Evolutionary conservation across 306 rosid species (phyloP).

Genomic region (Clitoria ternatea): DNA sequence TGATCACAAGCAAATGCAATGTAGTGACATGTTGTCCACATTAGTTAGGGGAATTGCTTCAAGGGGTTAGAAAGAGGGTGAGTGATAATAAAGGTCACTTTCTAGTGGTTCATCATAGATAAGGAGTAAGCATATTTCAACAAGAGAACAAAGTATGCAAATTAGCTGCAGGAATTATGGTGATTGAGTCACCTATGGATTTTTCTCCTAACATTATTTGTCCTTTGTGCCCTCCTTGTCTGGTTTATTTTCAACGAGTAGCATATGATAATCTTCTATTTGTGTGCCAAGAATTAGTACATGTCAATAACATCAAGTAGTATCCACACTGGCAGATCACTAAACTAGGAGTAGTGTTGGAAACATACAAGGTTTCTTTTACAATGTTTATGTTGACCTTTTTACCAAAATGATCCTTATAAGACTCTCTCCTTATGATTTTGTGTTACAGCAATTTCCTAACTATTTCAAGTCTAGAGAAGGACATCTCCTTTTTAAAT

Average conservation of each 20-base stretch:
- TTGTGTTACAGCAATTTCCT: not conserved
- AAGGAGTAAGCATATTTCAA: constrained; percentile 18
- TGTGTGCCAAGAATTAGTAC: not conserved
- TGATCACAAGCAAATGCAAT: constrained; percentile 13
- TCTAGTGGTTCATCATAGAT: constrained; percentile 24
- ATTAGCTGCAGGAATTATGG: constrained; percentile 24
- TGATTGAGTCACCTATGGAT: constrained; percentile 17
- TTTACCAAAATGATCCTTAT: not conserved
- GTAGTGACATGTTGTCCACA: constrained; percentile 31
- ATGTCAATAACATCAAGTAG: not conserved
- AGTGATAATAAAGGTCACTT: constrained; percentile 10
- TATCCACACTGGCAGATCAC: not conserved
- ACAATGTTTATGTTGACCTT: constrained; percentile 20
- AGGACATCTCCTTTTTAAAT: not conserved
- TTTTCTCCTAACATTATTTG: constrained; percentile 35
- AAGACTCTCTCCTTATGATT: not conserved
- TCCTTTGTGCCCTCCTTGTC: constrained; percentile 46
- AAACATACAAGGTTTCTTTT: not conserved
- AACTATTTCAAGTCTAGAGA: not conserved
- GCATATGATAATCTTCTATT: constrained; percentile 3
- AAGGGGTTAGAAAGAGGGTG: not conserved
- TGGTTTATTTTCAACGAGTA: constrained; percentile 20
- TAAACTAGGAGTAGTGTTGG: not conserved
- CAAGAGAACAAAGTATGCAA: constrained; percentile 29
- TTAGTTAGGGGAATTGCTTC: not conserved